Percentiles rank a stretch among this genome's conserved stretches.
phyloP scores from a whole-genome alignment of 1,284 basidiomycete genomes.

The Cryptococcus jaspeensis region DNA sequence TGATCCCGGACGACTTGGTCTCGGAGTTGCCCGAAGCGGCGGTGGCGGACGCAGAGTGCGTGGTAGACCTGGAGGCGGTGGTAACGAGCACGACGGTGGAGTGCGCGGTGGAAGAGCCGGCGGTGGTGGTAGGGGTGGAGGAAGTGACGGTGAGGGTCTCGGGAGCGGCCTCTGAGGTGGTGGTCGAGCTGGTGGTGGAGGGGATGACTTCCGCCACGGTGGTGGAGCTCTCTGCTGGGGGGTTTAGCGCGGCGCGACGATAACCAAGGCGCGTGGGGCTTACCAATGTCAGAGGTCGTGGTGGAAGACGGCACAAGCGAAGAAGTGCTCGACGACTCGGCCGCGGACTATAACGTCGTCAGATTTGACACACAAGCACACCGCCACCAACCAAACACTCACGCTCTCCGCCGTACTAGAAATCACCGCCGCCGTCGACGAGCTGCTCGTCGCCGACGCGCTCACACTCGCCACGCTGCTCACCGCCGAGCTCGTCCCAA shows the following conservation, averaged over 20 bases:
- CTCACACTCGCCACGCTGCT: not conserved
- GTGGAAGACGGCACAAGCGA: not conserved
- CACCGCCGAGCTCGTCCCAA: not conserved
- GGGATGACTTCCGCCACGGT: slow-evolving; percentile 1
- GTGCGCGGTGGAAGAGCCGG: slow-evolving; percentile 9
- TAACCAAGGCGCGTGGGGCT: not conserved
- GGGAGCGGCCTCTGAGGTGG: not conserved
- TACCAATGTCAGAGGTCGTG: not conserved
- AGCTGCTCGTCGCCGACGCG: not conserved
- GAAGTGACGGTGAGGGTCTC: slow-evolving; percentile 3
- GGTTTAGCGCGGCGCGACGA: not conserved
- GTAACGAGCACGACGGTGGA: slow-evolving; percentile 23
- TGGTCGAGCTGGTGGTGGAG: slow-evolving; percentile 6
- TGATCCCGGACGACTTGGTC: slow-evolving; percentile 36
- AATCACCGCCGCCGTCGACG: not conserved
- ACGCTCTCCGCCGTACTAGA: not conserved
- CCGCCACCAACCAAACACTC: not conserved
- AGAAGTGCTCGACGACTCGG: not conserved
- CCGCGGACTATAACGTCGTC: not conserved
- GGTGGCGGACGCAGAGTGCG: slow-evolving; percentile 13
- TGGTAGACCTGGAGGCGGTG: slow-evolving; percentile 16
- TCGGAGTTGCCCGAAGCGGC: slow-evolving; percentile 18
- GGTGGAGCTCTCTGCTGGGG: not conserved
- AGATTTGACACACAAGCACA: not conserved
- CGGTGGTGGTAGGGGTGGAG: not conserved